A percentile compares a stretch with the other conserved stretches of the same genome.
phyloP scores from a whole-genome alignment of 345 rosid genomes.

The Pugionium cornutum region DNA sequence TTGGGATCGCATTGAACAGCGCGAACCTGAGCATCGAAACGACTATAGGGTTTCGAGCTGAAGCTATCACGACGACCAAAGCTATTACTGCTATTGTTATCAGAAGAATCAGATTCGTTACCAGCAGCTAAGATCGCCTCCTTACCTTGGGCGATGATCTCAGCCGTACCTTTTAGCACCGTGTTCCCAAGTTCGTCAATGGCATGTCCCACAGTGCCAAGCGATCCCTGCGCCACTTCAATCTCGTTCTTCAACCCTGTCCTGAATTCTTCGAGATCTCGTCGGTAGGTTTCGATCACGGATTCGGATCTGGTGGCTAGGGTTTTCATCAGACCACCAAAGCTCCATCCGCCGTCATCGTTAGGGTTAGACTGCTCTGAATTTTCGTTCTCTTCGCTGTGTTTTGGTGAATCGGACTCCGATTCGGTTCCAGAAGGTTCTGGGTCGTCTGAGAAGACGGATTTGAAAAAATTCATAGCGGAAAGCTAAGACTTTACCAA shows the following conservation, averaged over 20 bases:
- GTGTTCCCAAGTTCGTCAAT: background rate
- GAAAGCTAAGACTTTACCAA: too few relatives aligned
- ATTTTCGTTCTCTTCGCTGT: background rate
- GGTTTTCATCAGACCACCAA: background rate
- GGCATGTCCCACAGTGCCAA: background rate
- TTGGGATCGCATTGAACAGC: background rate
- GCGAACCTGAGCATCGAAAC: background rate
- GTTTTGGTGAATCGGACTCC: background rate
- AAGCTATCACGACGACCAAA: background rate
- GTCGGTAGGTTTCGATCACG: background rate
- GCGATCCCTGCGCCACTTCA: background rate
- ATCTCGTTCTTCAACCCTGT: background rate
- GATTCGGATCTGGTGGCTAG: background rate
- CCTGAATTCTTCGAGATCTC: background rate
- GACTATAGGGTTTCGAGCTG: background rate
- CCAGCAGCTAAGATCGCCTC: background rate
- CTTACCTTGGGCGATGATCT: background rate
- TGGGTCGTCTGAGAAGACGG: too few relatives aligned
- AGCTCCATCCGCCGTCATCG: background rate
- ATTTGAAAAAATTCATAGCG: too few relatives aligned
- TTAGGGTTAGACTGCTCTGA: background rate
- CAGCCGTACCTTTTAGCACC: background rate
- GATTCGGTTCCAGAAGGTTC: too few relatives aligned
- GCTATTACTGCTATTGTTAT: background rate
- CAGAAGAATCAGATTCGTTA: constrained; percentile 1